A percentile compares a stretch with the other conserved stretches of the same genome.
These are phyloP conservation scores for Hyparrhenia diplandra DNA, from an alignment of 176 grass and related monocot genomes.

Conservation along the genomic window DNA sequence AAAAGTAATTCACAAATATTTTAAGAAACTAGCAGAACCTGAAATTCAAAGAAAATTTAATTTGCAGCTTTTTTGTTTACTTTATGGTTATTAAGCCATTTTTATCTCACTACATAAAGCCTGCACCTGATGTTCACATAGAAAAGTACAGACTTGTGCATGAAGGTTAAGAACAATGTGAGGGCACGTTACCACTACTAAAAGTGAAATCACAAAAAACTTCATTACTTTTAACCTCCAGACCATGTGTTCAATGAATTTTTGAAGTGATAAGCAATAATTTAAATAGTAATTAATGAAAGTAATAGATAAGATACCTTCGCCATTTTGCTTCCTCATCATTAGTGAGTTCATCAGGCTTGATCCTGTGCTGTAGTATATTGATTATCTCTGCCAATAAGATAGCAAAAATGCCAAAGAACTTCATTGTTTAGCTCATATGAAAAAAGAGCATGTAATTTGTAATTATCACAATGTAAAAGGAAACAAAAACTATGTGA, in stretches of 20 bases:
- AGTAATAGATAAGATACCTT: slow-evolving; percentile 41
- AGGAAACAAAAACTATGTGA: neutral
- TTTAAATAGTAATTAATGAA: neutral
- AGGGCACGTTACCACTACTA: neutral
- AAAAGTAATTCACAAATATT: neutral
- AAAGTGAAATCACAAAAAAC: neutral
- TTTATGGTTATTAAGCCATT: neutral
- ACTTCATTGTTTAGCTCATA: neutral
- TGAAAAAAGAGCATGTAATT: neutral
- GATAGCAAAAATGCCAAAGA: neutral
- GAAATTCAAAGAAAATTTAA: neutral
- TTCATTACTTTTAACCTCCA: neutral
- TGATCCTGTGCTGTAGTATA: slow-evolving; percentile 54
- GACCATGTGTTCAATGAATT: neutral
- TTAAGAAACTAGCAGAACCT: neutral
- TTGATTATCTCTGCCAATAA: slow-evolving; percentile 82
- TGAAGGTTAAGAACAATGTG: neutral
- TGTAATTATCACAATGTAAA: neutral
- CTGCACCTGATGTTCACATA: neutral
- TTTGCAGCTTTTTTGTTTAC: neutral
- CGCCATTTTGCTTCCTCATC: slow-evolving; percentile 89
- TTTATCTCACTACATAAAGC: neutral
- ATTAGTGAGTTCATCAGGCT: slow-evolving; percentile 29
- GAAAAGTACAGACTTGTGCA: neutral
- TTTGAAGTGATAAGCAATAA: too few species aligned